Evolutionary conservation across 179 eudicot species (phyloP).

Genomic region (Nepenthes alata): DNA sequence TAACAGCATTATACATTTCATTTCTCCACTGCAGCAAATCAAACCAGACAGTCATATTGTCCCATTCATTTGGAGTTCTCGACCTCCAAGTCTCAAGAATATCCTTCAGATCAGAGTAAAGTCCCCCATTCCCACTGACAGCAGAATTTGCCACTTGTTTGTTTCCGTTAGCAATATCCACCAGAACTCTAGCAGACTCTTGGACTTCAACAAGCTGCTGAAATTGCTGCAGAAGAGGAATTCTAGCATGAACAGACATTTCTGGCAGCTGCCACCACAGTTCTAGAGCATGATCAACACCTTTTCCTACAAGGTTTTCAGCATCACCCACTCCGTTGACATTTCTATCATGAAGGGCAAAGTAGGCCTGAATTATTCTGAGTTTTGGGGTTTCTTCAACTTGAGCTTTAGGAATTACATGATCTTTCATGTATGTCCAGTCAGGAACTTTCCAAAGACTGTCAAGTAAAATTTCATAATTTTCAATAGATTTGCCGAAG

Average conservation of each 20-base stretch:
- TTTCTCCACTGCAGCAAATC: slow-evolving; percentile 99
- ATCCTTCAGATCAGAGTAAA: slow-evolving; percentile 92
- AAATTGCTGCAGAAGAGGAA: slow-evolving; percentile 90
- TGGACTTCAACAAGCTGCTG: slow-evolving; percentile 98
- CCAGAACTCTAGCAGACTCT: slow-evolving; percentile 80
- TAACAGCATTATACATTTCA: slow-evolving; percentile 86
- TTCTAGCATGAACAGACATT: slow-evolving; percentile 91
- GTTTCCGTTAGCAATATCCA: slow-evolving; percentile 77
- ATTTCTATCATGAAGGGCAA: slow-evolving; percentile 92
- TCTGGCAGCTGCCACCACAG: slow-evolving; percentile 99
- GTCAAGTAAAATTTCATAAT: slow-evolving; percentile 86
- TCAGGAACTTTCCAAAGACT: slow-evolving; percentile 98
- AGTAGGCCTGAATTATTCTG: slow-evolving; percentile 81
- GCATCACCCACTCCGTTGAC: slow-evolving; percentile 78
- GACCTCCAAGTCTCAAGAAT: slow-evolving; percentile 99
- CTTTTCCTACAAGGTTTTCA: slow-evolving; percentile 82
- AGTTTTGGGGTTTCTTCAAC: slow-evolving; percentile 96
- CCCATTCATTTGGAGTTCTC: slow-evolving; percentile 98
- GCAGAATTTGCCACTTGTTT: slow-evolving; percentile 62
- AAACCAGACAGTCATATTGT: slow-evolving; percentile 92
- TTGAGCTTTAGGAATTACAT: slow-evolving; percentile 92
- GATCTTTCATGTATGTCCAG: slow-evolving; percentile 88
- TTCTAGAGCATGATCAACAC: slow-evolving; percentile 90
- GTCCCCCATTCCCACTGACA: slow-evolving; percentile 60
- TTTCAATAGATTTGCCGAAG: slow-evolving; percentile 85